Percentiles rank a stretch among this genome's conserved stretches.
Conservation (phyloP, 2,329 filamentous ascomycete species). For the Fusarium sp. region DNA sequence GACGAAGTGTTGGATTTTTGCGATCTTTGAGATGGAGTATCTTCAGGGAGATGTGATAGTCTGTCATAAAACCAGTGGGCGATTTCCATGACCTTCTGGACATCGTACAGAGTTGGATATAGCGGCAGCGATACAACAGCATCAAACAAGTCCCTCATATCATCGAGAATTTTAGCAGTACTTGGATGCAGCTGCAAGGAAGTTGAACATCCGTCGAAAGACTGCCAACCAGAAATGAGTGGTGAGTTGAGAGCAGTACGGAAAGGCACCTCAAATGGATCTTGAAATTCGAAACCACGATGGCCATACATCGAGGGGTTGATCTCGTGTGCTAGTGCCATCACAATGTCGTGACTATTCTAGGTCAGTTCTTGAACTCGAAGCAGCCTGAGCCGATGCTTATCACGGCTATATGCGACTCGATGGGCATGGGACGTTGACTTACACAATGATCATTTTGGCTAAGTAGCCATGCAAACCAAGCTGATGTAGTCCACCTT, state of each 20-base stretch:
- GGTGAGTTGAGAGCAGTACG: slow-evolving; percentile 64
- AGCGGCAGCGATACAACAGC: slow-evolving; percentile 59
- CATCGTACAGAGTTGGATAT: slow-evolving; percentile 53
- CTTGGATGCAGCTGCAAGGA: slow-evolving; percentile 61
- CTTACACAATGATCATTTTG: slow-evolving; percentile 66
- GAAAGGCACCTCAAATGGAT: slow-evolving; percentile 57
- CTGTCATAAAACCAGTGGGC: slow-evolving; percentile 59
- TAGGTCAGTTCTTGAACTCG: slow-evolving; percentile 25
- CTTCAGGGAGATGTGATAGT: slow-evolving; percentile 54
- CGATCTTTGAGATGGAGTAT: slow-evolving; percentile 37
- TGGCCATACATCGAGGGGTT: slow-evolving; percentile 59
- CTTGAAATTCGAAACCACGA: slow-evolving; percentile 59
- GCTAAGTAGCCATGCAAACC: slow-evolving; percentile 63
- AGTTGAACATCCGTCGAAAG: slow-evolving; percentile 60
- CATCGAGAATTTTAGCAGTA: slow-evolving; percentile 66
- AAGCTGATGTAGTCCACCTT: slow-evolving; percentile 62
- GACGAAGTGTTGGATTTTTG: slow-evolving; percentile 32
- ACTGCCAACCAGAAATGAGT: slow-evolving; percentile 59
- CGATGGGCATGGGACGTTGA: background rate
- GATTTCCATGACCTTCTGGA: slow-evolving; percentile 57
- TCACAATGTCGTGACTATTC: slow-evolving; percentile 62
- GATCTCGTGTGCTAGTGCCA: slow-evolving; percentile 64
- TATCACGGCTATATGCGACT: background rate
- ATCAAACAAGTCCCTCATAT: slow-evolving; percentile 64
- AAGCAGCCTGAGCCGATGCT: background rate